Evolutionary conservation across 1,284 basidiomycete genomes (phyloP).

Genomic region (Ustilago sp.): DNA sequence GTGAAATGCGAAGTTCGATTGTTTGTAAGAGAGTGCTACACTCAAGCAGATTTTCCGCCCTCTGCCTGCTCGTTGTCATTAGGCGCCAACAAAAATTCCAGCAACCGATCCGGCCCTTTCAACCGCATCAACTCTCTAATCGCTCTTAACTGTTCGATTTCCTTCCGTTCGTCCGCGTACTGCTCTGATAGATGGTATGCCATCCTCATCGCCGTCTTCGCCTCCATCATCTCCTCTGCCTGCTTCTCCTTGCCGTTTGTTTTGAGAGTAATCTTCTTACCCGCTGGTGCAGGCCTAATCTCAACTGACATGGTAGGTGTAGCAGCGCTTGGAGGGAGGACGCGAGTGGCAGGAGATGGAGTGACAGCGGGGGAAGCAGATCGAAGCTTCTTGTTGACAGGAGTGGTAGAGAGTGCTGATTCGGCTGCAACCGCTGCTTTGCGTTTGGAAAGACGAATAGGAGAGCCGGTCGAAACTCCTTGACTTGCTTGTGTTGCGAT

Average conservation of each 20-base stretch:
- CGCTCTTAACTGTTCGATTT: constrained; percentile 59
- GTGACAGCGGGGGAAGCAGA: constrained; percentile 17
- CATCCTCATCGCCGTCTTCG: constrained; percentile 17
- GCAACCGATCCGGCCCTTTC: constrained; percentile 37
- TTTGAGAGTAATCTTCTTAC: constrained; percentile 26
- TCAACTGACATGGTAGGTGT: constrained; percentile 9
- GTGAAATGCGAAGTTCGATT: constrained; percentile 4
- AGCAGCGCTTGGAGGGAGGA: constrained; percentile 1
- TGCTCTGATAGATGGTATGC: constrained; percentile 35
- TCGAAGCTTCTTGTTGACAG: constrained; percentile 31
- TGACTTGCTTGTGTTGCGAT: constrained; percentile 34
- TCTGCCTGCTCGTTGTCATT: constrained; percentile 12
- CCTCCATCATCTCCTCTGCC: background rate
- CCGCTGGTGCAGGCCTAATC: constrained; percentile 1
- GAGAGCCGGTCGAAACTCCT: constrained; percentile 27
- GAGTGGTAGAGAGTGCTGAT: constrained; percentile 29
- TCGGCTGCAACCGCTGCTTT: constrained; percentile 50
- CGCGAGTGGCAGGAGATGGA: constrained; percentile 2
- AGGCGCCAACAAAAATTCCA: constrained; percentile 48
- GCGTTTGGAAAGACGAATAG: constrained; percentile 40
- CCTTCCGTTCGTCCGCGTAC: constrained; percentile 32
- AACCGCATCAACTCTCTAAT: constrained; percentile 49
- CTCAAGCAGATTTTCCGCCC: no score
- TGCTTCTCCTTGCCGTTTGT: constrained; percentile 7
- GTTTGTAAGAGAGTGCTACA: no score